phyloP scores from a whole-genome alignment of 2,329 filamentous ascomycete genomes.

The Diaporthe sp. region DNA sequence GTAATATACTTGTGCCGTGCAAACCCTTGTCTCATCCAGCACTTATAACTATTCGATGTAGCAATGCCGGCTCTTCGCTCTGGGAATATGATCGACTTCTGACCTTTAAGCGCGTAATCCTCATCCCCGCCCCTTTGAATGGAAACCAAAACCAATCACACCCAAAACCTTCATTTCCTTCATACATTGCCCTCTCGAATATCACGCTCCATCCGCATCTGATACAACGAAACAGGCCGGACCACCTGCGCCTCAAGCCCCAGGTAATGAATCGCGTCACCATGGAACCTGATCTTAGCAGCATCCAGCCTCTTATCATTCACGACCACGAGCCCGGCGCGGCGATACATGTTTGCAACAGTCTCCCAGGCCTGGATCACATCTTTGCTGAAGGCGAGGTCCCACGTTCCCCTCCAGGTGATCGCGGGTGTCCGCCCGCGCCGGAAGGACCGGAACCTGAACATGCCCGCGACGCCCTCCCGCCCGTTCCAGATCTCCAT shows the following conservation, averaged over 20 bases:
- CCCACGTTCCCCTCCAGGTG: slow-evolving; percentile 43
- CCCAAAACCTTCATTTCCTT: too few relatives aligned
- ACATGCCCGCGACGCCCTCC: slow-evolving; percentile 50
- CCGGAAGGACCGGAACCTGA: slow-evolving; percentile 47
- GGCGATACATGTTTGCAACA: neutral
- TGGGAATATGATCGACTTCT: too few relatives aligned
- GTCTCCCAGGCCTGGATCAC: neutral
- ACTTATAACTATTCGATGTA: too few relatives aligned
- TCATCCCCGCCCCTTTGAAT: too few relatives aligned
- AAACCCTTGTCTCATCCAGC: too few relatives aligned
- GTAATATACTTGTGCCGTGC: too few relatives aligned
- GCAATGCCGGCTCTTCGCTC: too few relatives aligned
- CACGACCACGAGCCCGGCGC: neutral
- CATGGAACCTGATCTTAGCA: neutral
- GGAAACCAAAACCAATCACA: too few relatives aligned
- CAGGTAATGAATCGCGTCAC: neutral
- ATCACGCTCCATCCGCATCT: neutral
- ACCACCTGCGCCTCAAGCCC: neutral
- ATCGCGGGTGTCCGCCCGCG: slow-evolving; percentile 44
- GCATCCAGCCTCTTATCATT: neutral
- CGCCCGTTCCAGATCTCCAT: slow-evolving; percentile 54
- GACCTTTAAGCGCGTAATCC: accelerated
- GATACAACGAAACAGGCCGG: neutral
- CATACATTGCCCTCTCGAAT: neutral
- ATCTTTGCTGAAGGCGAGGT: neutral